Evolutionary conservation across 2,329 filamentous ascomycete genomes (phyloP), one percentile per base, ranked within the genome.

Genomic region (Calonectria ilicicola): DNA sequence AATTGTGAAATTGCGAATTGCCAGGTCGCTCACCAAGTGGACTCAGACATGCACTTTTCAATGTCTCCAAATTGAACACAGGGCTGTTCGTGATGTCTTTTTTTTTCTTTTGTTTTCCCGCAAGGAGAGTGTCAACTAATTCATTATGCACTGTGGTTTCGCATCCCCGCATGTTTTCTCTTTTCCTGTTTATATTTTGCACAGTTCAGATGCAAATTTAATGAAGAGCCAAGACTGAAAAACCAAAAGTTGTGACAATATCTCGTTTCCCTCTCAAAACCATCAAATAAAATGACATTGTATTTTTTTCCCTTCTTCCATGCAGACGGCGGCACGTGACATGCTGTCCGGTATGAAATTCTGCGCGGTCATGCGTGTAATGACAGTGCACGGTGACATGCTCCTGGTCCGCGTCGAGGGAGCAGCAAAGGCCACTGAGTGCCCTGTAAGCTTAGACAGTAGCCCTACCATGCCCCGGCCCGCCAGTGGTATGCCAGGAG

Each of bases 401-500:
- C 47, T 26, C 29, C 26, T 56, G 47, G 44, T 66, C 64, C 47
- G 56, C 47, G 47, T 44, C 38, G 26, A 46, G 58, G 58, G n/a
- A 42, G 26, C 15, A 44, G 58, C 58, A 63, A 40, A 44, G 58
- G 26, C 58, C 58, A 63, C 38, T 44, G 23, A 38, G 40, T 23
- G 40, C 58, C 40, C 58, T 63, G 53, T 60, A 60, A 42, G 58
- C 15, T 63, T 44, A 64, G 67, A 44, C 35, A 27, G 58, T 64
- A 64, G 67, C 67, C 67, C 46, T 69, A 63, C 67, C 35, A 65
- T 70, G 65, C 56, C 63, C 65, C 65, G 65, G 56, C 35, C 63
- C 62, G 64, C 69, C 62, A 58, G 74, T 64, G 72, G 66, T 56
- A 72, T 74, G 74, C 29, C 64, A 75, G 72, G 69, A 74, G 73